These are phyloP conservation scores for Eucalyptus camaldulensis DNA, from an alignment of 345 rosid species.

Conservation along the genomic window DNA sequence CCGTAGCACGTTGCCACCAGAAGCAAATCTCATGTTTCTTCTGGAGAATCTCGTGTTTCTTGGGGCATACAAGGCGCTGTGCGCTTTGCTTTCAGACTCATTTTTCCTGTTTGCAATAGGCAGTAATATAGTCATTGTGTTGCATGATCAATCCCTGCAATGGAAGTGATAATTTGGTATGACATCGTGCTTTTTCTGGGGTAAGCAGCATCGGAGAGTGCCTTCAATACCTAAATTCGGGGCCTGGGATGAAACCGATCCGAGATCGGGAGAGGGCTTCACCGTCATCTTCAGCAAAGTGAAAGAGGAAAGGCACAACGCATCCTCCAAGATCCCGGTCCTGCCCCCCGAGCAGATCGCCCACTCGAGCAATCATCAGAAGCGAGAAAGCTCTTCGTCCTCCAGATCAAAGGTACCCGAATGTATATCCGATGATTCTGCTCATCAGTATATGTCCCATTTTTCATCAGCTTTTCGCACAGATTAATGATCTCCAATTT, in stretches of 20 bases:
- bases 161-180: not conserved
- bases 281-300: conserved; percentile 29
- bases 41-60: not conserved
- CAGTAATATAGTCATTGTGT: not conserved
- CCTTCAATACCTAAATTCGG: conserved; percentile 45
- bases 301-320: conserved; percentile 31
- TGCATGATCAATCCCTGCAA: not conserved
- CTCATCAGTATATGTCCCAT: not conserved
- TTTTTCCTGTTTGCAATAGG: not conserved
- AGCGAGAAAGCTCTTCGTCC: not conserved
- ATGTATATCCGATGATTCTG: not conserved
- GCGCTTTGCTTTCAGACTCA: not conserved
- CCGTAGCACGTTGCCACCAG: not conserved
- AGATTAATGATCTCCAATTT: not conserved
- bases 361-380: not conserved
- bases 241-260: conserved; percentile 49
- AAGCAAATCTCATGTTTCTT: not conserved
- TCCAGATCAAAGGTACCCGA: conserved; percentile 6
- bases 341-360: not conserved
- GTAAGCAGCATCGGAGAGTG: conserved; percentile 13
- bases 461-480: not conserved
- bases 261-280: conserved; percentile 31
- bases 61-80: not conserved
- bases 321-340: conserved; percentile 1
- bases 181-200: not conserved